These are phyloP conservation scores for Penicillium fimorum DNA, from an alignment of 495 filamentous ascomycete species.

Conservation along the genomic window DNA sequence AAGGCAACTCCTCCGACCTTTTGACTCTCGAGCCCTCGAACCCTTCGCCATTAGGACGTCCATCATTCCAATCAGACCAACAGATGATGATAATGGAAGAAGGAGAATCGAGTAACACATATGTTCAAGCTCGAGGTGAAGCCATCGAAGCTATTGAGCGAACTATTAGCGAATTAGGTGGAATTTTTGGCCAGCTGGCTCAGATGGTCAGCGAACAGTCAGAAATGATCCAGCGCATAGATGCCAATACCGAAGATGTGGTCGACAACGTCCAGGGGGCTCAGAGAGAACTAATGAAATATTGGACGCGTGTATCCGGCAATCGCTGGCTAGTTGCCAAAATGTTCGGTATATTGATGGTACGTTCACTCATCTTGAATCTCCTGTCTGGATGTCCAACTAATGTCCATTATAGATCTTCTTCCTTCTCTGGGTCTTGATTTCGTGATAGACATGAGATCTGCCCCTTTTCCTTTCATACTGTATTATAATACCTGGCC, in stretches of 20 bases:
- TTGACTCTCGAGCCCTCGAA: conserved; percentile 79
- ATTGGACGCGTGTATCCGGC: conserved; percentile 88
- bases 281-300: conserved; percentile 89
- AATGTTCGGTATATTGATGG: conserved; percentile 93
- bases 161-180: conserved; percentile 89
- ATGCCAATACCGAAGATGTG: conserved; percentile 93
- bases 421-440: conserved; percentile 60
- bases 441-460: conserved; percentile 47
- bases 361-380: conserved; percentile 30
- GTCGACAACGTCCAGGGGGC: conserved; percentile 97
- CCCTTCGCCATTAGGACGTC: conserved; percentile 50
- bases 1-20: conserved; percentile 62
- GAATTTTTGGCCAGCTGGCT: conserved; percentile 95
- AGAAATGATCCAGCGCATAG: conserved; percentile 89
- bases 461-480: conserved; percentile 19
- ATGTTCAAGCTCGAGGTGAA: conserved; percentile 90
- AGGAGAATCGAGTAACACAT: conserved; percentile 77
- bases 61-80: conserved; percentile 67
- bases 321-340: conserved; percentile 97
- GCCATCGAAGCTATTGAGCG: conserved; percentile 96
- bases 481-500: conserved; percentile 42
- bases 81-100: conserved; percentile 96
- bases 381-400: neutral
- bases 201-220: conserved; percentile 97
- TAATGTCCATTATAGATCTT: conserved; percentile 45